Evolutionary conservation across 331 rosid genomes (phyloP), one percentile per base, ranked within the genome.

Genomic region (Stylosanthes scabra): DNA sequence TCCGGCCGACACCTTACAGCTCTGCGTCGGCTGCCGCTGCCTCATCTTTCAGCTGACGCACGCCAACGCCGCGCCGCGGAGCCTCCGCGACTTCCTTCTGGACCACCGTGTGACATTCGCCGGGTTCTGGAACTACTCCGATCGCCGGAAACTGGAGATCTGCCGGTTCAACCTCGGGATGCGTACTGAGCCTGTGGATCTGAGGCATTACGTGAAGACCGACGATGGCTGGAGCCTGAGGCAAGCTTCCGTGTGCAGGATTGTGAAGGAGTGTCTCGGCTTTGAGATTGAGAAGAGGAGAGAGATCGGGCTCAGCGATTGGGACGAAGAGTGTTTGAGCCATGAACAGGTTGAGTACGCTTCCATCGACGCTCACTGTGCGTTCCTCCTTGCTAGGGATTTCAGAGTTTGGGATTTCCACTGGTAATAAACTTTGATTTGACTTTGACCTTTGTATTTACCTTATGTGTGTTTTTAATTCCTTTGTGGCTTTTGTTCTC

Each of bases 1-100:
- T n/a, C 57, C 77, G 50, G 77, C 70, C 8, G 72, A 70, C 7
- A 78, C 75, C 0, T 39, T 82, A 41, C 80, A 78, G 46, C 60
- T 82, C 49, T 78, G 83, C 62, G 8, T 82, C 34, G 86, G 86
- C 5, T 16, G 54, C 10, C 79, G 79, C 10, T 73, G 83, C 67
- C 83, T 82, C 13, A 55, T 82, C 11, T 63, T 51, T 59, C 86
- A 82, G 28, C 75, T 83, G 7, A 3, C 39, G 2, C 67, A 42
- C 1, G 40, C 87, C 3, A 45, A n/a, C 10, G 0, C 0, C 11
- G 63, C 71, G 12, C 84, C 82, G 41, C 0, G 0, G 0, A 0
- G 0, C 1, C 84, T 83, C 29, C 66, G 82, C 2, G n/a, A 3
- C 10, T 68, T 83, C 56, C 83, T 83, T 11, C 0, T 1, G 6